Conservation (phyloP, 2,329 filamentous ascomycete genomes). For the Salinomyces thailandicus region DNA sequence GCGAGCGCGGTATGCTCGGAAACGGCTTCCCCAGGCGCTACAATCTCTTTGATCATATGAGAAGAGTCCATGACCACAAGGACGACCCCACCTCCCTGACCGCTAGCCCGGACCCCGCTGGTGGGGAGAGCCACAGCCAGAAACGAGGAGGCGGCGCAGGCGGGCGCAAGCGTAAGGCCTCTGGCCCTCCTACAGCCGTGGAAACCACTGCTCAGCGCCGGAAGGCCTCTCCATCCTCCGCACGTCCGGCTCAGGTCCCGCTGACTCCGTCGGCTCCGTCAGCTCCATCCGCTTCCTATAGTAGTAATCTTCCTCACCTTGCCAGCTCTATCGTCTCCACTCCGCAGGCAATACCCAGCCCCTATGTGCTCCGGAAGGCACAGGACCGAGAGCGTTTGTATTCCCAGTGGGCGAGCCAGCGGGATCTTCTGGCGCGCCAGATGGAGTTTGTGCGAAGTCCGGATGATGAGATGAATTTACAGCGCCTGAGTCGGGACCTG, state of each 20-base stretch:
- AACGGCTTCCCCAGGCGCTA: slow-evolving; percentile 91
- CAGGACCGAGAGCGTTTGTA: slow-evolving; percentile 9
- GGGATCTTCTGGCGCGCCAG: slow-evolving; percentile 15
- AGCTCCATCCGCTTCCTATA: neutral
- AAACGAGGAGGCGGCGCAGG: slow-evolving; percentile 16
- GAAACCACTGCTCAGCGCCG: slow-evolving; percentile 13
- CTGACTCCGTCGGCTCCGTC: too few species aligned
- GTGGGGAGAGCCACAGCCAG: slow-evolving; percentile 2
- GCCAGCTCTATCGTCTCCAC: neutral
- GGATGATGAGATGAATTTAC: slow-evolving; percentile 16
- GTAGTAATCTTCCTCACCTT: neutral
- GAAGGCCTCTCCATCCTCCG: neutral
- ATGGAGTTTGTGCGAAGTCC: slow-evolving; percentile 17
- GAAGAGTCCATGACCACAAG: slow-evolving; percentile 66
- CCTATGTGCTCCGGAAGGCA: neutral
- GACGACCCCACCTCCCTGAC: slow-evolving; percentile 8
- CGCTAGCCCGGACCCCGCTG: slow-evolving; percentile 5
- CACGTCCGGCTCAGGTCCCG: neutral
- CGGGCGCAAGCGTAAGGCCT: slow-evolving; percentile 22
- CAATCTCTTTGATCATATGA: slow-evolving; percentile 97
- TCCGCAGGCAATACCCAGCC: neutral
- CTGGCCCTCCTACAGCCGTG: slow-evolving; percentile 10
- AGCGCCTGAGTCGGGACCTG: slow-evolving; percentile 17
- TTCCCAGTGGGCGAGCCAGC: slow-evolving; percentile 19
- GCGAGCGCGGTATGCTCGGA: slow-evolving; percentile 69